Evolutionary conservation across 805 yeast genomes (phyloP).

Genomic region (Candida easanensis): DNA sequence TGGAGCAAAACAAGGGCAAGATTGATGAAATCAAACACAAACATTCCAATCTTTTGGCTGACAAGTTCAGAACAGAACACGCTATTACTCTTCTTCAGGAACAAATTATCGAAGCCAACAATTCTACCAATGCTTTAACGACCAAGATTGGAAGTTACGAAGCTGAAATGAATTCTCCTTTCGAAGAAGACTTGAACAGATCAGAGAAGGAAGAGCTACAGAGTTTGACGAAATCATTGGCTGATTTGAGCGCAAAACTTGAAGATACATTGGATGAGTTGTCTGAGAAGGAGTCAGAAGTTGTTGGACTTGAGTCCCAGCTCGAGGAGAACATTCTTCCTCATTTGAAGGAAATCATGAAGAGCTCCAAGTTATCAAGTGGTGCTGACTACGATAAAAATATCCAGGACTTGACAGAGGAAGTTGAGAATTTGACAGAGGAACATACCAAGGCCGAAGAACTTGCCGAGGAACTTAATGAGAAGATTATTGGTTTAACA

Average conservation of each 20-base stretch:
- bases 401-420: constrained; percentile 19
- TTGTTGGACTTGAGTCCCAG: constrained; percentile 51
- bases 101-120: constrained; percentile 5
- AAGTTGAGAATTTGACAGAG: constrained; percentile 28
- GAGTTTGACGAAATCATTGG: constrained; percentile 34
- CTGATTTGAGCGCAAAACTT: constrained; percentile 38
- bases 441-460: constrained; percentile 29
- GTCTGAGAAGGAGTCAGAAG: constrained; percentile 43
- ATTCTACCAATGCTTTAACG: constrained; percentile 22
- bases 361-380: constrained; percentile 22
- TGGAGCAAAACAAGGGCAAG: constrained; percentile 42
- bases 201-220: constrained; percentile 46
- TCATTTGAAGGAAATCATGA: constrained; percentile 39
- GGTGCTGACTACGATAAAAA: constrained; percentile 16
- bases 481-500: constrained; percentile 16
- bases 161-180: constrained; percentile 51
- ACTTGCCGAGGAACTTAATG: constrained; percentile 28
- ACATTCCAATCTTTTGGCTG: constrained; percentile 39
- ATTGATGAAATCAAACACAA: constrained; percentile 44
- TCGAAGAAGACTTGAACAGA: constrained; percentile 47
- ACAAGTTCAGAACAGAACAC: constrained; percentile 42
- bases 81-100: constrained; percentile 30
- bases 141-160: constrained; percentile 36
- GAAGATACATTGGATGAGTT: constrained; percentile 38
- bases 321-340: constrained; percentile 57